phyloP scores from a whole-genome alignment of 306 rosid genomes.

The peach (Prunus persica) region DNA sequence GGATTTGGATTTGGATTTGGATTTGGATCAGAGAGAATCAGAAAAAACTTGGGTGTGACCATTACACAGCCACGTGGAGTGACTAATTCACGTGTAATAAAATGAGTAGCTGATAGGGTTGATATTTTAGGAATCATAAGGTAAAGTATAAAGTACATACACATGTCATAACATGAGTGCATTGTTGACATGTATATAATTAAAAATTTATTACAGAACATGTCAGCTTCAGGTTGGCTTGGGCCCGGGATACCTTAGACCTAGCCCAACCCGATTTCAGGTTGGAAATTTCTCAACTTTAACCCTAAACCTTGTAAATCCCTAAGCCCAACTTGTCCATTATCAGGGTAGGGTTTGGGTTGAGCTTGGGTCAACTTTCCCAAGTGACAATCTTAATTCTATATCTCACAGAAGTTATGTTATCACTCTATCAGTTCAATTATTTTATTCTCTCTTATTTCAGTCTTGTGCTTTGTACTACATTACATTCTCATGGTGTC shows the following conservation, averaged over 20 bases:
- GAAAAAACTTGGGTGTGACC: too few relatives aligned
- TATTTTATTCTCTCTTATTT: background rate
- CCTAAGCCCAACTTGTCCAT: background rate
- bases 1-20: background rate
- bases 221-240: background rate
- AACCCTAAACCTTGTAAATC: background rate
- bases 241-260: background rate
- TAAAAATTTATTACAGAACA: background rate
- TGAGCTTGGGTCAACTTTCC: background rate
- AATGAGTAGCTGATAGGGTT: too few relatives aligned
- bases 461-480: background rate
- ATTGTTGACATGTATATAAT: background rate
- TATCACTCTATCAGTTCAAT: background rate
- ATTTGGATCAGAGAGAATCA: background rate
- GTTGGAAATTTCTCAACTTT: background rate
- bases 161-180: too few relatives aligned
- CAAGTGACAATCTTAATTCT: background rate
- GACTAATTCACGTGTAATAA: too few relatives aligned
- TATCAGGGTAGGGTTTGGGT: background rate
- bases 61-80: too few relatives aligned
- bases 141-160: too few relatives aligned
- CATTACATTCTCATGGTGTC: background rate
- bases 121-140: too few relatives aligned
- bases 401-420: background rate
- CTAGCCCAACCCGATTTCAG: background rate